These are phyloP conservation scores for Globisporangium carolinianum DNA, from an alignment of 352 stramenopile species.

Conservation along the genomic window DNA sequence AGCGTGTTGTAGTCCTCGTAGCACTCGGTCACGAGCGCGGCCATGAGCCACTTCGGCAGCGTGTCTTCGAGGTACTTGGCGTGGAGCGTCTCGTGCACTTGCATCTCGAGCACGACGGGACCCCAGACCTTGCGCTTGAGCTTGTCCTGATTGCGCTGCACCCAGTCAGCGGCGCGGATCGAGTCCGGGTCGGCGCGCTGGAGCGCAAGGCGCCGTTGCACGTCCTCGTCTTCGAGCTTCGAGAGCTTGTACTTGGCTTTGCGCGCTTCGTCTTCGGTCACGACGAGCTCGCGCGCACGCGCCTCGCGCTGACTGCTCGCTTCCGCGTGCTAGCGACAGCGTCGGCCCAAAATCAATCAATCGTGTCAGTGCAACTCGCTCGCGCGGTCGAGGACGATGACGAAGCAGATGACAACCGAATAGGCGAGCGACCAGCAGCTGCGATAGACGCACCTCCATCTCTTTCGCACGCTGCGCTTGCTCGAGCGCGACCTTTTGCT, in stretches of 20 bases:
- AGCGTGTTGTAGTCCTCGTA: conserved; percentile 80
- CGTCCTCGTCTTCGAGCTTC: conserved; percentile 68
- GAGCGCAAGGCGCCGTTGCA: conserved; percentile 57
- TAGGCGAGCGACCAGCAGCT: too few relatives aligned
- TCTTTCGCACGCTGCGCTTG: conserved; percentile 60
- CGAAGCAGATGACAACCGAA: too few relatives aligned
- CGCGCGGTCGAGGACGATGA: too few relatives aligned
- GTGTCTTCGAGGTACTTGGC: conserved; percentile 84
- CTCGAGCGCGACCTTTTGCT: conserved; percentile 56
- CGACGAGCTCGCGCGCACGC: conserved; percentile 34
- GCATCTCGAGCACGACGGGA: conserved; percentile 76
- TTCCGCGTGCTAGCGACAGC: conserved; percentile 43
- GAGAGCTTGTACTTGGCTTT: conserved; percentile 48
- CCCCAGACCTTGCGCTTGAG: conserved; percentile 80
- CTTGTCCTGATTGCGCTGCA: conserved; percentile 57
- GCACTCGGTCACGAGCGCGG: conserved; percentile 68
- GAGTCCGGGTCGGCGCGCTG: conserved; percentile 57
- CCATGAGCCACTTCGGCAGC: conserved; percentile 73
- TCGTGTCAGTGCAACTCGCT: neutral
- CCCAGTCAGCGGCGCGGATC: conserved; percentile 71
- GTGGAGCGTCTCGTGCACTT: conserved; percentile 70
- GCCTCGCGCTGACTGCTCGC: conserved; percentile 62
- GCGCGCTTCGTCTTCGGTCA: conserved; percentile 42
- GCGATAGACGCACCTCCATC: conserved; percentile 37
- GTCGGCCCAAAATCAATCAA: conserved; percentile 3